Evolutionary conservation across 495 filamentous ascomycete genomes (phyloP), one percentile per base, ranked within the genome.

Genomic region (Xylaria longipes): DNA sequence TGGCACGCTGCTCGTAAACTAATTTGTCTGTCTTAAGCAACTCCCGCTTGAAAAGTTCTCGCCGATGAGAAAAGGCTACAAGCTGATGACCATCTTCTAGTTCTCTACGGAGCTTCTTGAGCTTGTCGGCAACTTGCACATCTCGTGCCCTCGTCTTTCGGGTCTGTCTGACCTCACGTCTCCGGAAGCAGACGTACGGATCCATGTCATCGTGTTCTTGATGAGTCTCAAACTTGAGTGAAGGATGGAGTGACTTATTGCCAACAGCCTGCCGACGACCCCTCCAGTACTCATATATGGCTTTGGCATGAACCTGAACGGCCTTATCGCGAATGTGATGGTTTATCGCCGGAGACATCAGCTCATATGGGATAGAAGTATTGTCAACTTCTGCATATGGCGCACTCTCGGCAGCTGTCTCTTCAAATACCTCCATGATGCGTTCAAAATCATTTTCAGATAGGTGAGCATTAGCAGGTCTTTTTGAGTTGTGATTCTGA

Each of bases 101-200:
- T 80, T 99, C 97, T 78, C 91, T 94, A 71, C 96, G 89, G 73
- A 99, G 84, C 75, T 92, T 92, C 84, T 94, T 94, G 72, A 99
- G 87, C 80, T 97, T 98, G 76, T 99, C 96, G 65, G 91, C 92
- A 74, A 93, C 95, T 77, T 97, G 95, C 22, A 93, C 92, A 85
- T 98, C 97, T 76, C 96, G 88, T 58, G 94, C 92, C 76, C 96
- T 91, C 41, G 96, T 99, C 83, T 98, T 98, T 74, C 96, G 91
- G 61, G 93, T 93, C 80, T 96, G 93, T 50, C 96, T 93, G 43
- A 97, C 93, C 80, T 99, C 96, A 56, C 97, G 93, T 67, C 97
- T 92, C 72, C 96, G 91, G 88, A 99, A 99, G 84, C 96, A 99
- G 79, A 99, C 95, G 80, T 97, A 99, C 66, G 96, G 97, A 82